Evolutionary conservation across 495 filamentous ascomycete species (phyloP).

Genomic region (Xylaria telfairii): DNA sequence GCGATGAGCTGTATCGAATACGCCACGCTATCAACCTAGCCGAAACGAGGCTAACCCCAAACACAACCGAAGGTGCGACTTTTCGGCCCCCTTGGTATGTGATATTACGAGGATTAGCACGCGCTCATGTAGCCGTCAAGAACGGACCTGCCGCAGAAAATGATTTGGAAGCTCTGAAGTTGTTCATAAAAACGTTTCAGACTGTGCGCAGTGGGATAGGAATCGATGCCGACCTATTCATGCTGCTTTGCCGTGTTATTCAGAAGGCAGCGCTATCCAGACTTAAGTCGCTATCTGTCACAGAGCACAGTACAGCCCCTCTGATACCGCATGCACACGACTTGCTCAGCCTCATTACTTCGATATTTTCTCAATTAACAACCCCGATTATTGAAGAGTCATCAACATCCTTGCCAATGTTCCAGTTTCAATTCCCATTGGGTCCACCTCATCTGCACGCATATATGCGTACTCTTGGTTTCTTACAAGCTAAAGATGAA

Average conservation of each 20-base stretch:
- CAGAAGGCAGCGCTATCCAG: constrained; percentile 32
- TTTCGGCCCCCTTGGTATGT: constrained; percentile 35
- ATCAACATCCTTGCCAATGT: not conserved
- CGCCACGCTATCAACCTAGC: constrained; percentile 37
- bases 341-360: constrained; percentile 18
- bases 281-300: constrained; percentile 1
- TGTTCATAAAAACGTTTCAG: constrained; percentile 29
- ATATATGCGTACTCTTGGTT: constrained; percentile 49
- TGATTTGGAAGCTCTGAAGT: constrained; percentile 28
- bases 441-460: constrained; percentile 37
- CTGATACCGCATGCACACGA: constrained; percentile 16
- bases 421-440: constrained; percentile 34
- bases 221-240: constrained; percentile 32
- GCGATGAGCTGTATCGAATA: constrained; percentile 29
- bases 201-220: constrained; percentile 22
- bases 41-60: constrained; percentile 26
- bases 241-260: constrained; percentile 33
- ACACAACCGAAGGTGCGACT: constrained; percentile 35
- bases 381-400: not conserved
- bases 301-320: not conserved
- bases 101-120: constrained; percentile 37
- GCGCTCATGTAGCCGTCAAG: constrained; percentile 30
- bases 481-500: constrained; percentile 38
- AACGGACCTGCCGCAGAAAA: constrained; percentile 31
- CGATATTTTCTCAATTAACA: constrained; percentile 29